Evolutionary conservation across 2,329 filamentous ascomycete genomes (phyloP).

Genomic region (Fusarium nanum): DNA sequence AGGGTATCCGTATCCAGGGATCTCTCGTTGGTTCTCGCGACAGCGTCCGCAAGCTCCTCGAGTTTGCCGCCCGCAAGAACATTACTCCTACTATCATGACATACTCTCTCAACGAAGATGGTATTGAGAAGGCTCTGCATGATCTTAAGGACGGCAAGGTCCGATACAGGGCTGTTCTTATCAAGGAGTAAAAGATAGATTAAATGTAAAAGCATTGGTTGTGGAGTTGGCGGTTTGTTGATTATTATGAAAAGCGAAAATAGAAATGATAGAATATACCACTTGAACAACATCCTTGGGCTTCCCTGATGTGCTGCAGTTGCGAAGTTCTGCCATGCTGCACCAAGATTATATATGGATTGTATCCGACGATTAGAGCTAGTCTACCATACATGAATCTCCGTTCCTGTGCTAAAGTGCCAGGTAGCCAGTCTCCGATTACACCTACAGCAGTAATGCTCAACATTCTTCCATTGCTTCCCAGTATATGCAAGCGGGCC

Average conservation of each 20-base stretch:
- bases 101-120: slow-evolving; percentile 48
- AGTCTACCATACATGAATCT: slow-evolving; percentile 40
- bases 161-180: slow-evolving; percentile 46
- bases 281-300: not conserved
- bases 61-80: slow-evolving; percentile 45
- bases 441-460: slow-evolving; percentile 45
- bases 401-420: slow-evolving; percentile 40
- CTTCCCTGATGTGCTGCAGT: too few species aligned
- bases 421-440: slow-evolving; percentile 38
- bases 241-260: slow-evolving; percentile 1
- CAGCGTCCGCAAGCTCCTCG: slow-evolving; percentile 40
- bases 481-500: slow-evolving; percentile 29
- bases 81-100: slow-evolving; percentile 46
- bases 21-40: slow-evolving; percentile 29
- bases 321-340: too few species aligned
- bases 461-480: slow-evolving; percentile 39
- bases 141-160: slow-evolving; percentile 51
- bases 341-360: too few species aligned
- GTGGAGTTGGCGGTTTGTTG: not conserved
- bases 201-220: not conserved
- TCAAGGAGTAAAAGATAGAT: slow-evolving; percentile 26
- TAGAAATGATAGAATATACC: slow-evolving; percentile 7
- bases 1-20: slow-evolving; percentile 27
- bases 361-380: too few species aligned
- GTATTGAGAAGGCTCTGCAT: slow-evolving; percentile 51